Base-by-base conservation (phyloP, 129 eudicot genomes). In the Centella asiatica region DNA sequence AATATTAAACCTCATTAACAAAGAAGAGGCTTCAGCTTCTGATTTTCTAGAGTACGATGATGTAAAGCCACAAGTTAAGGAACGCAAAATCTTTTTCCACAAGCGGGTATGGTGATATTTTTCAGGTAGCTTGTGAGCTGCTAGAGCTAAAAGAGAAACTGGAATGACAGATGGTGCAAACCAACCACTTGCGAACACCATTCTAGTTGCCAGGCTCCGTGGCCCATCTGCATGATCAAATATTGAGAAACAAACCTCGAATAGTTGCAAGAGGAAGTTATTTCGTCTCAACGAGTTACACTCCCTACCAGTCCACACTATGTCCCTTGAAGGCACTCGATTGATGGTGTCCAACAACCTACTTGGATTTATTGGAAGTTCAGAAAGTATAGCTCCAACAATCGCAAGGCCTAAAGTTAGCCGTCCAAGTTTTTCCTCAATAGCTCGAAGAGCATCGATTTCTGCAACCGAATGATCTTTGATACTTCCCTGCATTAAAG, bases 181-280 rank as follows among this genome's bases (percentile, higher is more conserved):
- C 99, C 99, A 93, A 20, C 96, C 96, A 28, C 99, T 85, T 4
- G 96, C 96, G 2, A 80, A 79, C 20, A 85, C 93, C 99, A 93
- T 93, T 66, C 95, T 71, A 20, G 95, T 87, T 0, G 96, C 99
- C 68, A 93, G 74, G 56, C 96, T 87, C 50, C 87, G 73, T 32
- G 92, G 92, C 15, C 96, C 93, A 45, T 88, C 96, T 2, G 96
- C 92, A 62, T 88, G 96, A 70, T 93, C 95, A 37, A 93, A 93
- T 72, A 93, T 85, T 14, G 96, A 87, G 69, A 93, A 93, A 64
- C 99, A 93, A 61, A 85, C 99, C 72, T 93, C 99, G 26, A 93
- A 70, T 46, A 93, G 84, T 72, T 93, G 99, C 77, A 93, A 73
- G 5, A 93, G 85, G 75, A 93, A 87, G 69, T 54, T 70, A 56